A percentile compares a stretch with the other conserved stretches of the same genome.
These are phyloP conservation scores for Acrocalymma vagum DNA, from an alignment of 2,329 filamentous ascomycete genomes.

Conservation along the genomic window DNA sequence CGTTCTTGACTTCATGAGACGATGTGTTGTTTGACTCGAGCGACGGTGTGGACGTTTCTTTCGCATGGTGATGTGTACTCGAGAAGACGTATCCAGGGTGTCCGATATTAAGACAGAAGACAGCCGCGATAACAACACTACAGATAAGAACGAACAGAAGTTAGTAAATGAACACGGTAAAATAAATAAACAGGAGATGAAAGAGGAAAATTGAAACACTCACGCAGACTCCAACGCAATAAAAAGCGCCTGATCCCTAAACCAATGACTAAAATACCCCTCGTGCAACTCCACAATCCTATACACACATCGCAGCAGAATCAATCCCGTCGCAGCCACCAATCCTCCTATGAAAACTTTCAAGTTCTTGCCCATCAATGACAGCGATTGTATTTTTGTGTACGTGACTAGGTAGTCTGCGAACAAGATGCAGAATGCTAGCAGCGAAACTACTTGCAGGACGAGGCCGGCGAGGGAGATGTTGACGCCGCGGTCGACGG, in stretches of 20 bases:
- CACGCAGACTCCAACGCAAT: constrained; percentile 15
- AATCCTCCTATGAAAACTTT: constrained; percentile 1
- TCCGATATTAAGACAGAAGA: constrained; percentile 7
- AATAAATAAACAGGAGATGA: background rate
- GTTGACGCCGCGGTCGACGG: constrained; percentile 3
- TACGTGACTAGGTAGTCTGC: constrained; percentile 2
- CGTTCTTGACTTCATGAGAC: too few relatives aligned
- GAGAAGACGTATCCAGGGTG: constrained; percentile 8
- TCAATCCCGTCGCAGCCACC: constrained; percentile 3
- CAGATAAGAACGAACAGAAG: too few relatives aligned
- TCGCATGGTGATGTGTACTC: too few relatives aligned
- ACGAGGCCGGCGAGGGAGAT: constrained; percentile 12
- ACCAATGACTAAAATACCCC: constrained; percentile 13
- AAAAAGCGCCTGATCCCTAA: constrained; percentile 11
- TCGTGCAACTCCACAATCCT: constrained; percentile 15
- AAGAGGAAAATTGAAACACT: background rate
- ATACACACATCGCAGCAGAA: constrained; percentile 12
- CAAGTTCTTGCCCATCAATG: too few relatives aligned
- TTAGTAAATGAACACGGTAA: too few relatives aligned
- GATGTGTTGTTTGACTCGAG: too few relatives aligned
- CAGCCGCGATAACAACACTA: too few relatives aligned
- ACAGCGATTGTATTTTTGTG: constrained; percentile 1
- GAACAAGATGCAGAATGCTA: constrained; percentile 3
- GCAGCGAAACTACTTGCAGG: constrained; percentile 10
- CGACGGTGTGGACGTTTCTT: too few relatives aligned